Percentiles rank a stretch among this genome's conserved stretches.
These are phyloP conservation scores for Beauveria rudraprayagi DNA, from an alignment of 2,329 filamentous ascomycete species.

Conservation along the genomic window DNA sequence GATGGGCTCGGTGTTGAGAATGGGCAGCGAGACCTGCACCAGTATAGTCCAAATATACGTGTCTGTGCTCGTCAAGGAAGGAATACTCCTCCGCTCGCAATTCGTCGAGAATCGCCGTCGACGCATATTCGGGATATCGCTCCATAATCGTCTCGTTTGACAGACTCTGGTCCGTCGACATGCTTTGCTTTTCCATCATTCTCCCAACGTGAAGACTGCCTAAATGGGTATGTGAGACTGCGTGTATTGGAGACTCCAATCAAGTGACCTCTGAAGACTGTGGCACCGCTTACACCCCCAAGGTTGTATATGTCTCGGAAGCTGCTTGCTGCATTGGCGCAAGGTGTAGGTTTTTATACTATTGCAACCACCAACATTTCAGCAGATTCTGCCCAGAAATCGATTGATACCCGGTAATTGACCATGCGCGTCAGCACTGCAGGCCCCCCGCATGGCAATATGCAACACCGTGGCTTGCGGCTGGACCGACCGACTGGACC, in stretches of 20 bases:
- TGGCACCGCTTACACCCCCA: neutral
- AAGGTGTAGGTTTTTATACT: neutral
- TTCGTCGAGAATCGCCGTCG: conserved; percentile 23
- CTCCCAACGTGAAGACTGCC: neutral
- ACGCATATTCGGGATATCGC: conserved; percentile 26
- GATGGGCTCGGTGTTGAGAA: conserved; percentile 25
- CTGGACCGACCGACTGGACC: neutral
- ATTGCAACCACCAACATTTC: neutral
- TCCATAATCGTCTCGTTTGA: conserved; percentile 7
- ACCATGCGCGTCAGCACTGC: neutral
- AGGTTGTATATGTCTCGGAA: neutral
- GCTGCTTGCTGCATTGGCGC: neutral
- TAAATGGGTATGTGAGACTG: neutral
- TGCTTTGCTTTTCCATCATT: neutral
- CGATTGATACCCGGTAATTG: neutral
- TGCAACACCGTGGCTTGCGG: conserved; percentile 5
- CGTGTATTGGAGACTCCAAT: neutral
- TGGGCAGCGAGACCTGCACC: conserved; percentile 29
- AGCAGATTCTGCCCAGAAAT: neutral
- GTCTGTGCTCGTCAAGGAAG: conserved; percentile 29
- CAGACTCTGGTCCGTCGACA: neutral
- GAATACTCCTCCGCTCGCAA: conserved; percentile 26
- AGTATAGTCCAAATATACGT: conserved; percentile 35
- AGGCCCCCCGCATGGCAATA: neutral
- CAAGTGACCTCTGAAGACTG: neutral